phyloP scores from a whole-genome alignment of 2,329 filamentous ascomycete species.

The Lachnellula willkommii region DNA sequence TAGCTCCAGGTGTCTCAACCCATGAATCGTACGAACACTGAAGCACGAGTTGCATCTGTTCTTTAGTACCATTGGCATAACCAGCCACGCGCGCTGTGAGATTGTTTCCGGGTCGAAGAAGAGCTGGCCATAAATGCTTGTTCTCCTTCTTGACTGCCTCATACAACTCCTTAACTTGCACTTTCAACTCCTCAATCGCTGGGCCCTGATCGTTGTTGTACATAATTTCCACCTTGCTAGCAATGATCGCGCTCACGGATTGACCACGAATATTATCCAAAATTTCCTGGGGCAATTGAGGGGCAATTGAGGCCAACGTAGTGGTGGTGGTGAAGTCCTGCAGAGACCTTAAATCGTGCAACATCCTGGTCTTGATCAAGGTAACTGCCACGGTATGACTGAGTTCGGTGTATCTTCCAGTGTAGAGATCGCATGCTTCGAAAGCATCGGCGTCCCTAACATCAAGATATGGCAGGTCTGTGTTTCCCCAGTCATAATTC shows the following conservation, averaged over 20 bases:
- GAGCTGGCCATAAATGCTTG: constrained; percentile 24
- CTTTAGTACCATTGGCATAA: constrained; percentile 20
- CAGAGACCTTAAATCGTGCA: constrained; percentile 31
- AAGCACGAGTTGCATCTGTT: constrained; percentile 25
- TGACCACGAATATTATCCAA: constrained; percentile 24
- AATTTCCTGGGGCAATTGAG: constrained; percentile 28
- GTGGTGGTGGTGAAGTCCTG: constrained; percentile 15
- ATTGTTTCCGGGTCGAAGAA: constrained; percentile 24
- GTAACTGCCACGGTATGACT: constrained; percentile 24
- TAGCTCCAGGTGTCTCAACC: not conserved
- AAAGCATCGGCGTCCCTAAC: constrained; percentile 37
- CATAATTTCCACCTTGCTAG: constrained; percentile 18
- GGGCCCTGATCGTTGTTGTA: constrained; percentile 9
- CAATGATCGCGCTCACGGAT: constrained; percentile 23
- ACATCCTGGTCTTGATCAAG: constrained; percentile 35
- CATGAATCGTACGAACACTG: constrained; percentile 8
- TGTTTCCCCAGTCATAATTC: constrained; percentile 36
- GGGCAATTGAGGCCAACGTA: constrained; percentile 10
- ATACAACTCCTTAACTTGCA: constrained; percentile 26
- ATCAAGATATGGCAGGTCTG: constrained; percentile 33
- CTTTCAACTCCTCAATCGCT: constrained; percentile 20
- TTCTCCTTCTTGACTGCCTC: constrained; percentile 19
- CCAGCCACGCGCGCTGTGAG: constrained; percentile 12
- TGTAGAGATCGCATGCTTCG: constrained; percentile 30
- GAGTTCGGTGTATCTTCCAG: constrained; percentile 10